phyloP scores from a whole-genome alignment of 768 basidiomycete genomes.

The Ramaria rubella region DNA sequence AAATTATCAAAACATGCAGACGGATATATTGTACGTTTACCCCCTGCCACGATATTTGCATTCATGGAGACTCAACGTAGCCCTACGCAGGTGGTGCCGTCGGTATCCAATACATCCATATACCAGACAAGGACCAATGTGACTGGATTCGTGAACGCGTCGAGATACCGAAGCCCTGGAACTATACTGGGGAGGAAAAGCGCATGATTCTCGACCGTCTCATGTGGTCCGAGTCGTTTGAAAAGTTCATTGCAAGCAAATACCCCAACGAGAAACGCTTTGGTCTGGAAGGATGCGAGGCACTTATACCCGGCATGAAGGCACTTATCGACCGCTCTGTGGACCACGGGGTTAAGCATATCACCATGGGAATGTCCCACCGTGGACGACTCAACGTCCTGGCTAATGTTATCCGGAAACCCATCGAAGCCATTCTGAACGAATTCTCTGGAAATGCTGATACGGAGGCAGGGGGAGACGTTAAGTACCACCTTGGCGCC shows the following conservation, averaged over 20 bases:
- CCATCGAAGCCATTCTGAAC: conserved; percentile 94
- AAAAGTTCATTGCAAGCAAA: conserved; percentile 97
- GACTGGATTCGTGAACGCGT: conserved; percentile 98
- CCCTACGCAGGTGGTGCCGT: conserved; percentile 80
- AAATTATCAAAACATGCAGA: conserved; percentile 86
- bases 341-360: conserved; percentile 89
- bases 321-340: conserved; percentile 98
- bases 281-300: conserved; percentile 96
- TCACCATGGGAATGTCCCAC: conserved; percentile 99
- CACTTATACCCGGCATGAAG: conserved; percentile 98
- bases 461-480: conserved; percentile 87
- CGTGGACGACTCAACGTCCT: conserved; percentile 97
- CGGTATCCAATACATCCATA: conserved; percentile 91
- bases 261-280: conserved; percentile 99
- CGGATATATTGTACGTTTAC: conserved; percentile 76
- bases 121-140: conserved; percentile 96
- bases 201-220: conserved; percentile 98
- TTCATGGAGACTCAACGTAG: too few relatives aligned
- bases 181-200: conserved; percentile 97
- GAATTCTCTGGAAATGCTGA: conserved; percentile 83
- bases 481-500: conserved; percentile 98
- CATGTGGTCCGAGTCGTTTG: conserved; percentile 99
- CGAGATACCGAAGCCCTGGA: conserved; percentile 94
- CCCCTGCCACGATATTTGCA: conserved; percentile 7
- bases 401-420: conserved; percentile 97